These are phyloP conservation scores for Saccharata proteae DNA, from an alignment of 2,329 filamentous ascomycete genomes.

Conservation along the genomic window DNA sequence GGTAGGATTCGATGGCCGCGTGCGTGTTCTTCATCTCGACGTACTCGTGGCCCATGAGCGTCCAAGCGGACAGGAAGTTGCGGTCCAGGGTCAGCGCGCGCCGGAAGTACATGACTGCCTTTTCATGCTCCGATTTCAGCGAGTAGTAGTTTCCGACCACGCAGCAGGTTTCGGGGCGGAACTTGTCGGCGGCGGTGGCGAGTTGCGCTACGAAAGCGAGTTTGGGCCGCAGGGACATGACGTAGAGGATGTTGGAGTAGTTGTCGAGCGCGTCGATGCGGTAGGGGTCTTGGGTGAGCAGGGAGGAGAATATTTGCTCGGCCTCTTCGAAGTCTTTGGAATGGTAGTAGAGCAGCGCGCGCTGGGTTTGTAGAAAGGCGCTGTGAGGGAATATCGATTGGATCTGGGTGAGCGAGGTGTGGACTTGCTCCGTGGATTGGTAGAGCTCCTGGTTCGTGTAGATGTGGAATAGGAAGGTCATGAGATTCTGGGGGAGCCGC, in stretches of 20 bases:
- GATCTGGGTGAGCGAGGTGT: constrained; percentile 64
- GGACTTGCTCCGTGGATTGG: constrained; percentile 65
- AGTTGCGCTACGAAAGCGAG: constrained; percentile 80
- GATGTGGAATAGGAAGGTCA: constrained; percentile 88
- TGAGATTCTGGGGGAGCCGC: constrained; percentile 75
- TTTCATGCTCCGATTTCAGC: constrained; percentile 86
- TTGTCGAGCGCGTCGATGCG: constrained; percentile 85
- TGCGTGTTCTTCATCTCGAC: constrained; percentile 98
- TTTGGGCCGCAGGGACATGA: constrained; percentile 77
- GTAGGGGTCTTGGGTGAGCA: constrained; percentile 54
- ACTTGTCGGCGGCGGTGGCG: constrained; percentile 85
- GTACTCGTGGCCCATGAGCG: constrained; percentile 96
- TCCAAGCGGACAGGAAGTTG: constrained; percentile 89
- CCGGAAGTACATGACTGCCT: constrained; percentile 95
- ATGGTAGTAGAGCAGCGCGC: constrained; percentile 80
- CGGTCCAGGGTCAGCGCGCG: constrained; percentile 83
- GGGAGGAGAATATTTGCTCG: constrained; percentile 51
- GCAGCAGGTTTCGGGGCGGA: constrained; percentile 91
- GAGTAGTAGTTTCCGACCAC: constrained; percentile 98
- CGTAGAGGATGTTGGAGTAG: constrained; percentile 95
- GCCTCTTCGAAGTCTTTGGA: constrained; percentile 63
- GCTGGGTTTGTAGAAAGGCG: constrained; percentile 81
- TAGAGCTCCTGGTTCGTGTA: constrained; percentile 87
- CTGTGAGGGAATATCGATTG: constrained; percentile 76
- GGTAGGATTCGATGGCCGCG: constrained; percentile 92